phyloP scores from a whole-genome alignment of 345 rosid genomes.

The Aquilaria yunnanensis region DNA sequence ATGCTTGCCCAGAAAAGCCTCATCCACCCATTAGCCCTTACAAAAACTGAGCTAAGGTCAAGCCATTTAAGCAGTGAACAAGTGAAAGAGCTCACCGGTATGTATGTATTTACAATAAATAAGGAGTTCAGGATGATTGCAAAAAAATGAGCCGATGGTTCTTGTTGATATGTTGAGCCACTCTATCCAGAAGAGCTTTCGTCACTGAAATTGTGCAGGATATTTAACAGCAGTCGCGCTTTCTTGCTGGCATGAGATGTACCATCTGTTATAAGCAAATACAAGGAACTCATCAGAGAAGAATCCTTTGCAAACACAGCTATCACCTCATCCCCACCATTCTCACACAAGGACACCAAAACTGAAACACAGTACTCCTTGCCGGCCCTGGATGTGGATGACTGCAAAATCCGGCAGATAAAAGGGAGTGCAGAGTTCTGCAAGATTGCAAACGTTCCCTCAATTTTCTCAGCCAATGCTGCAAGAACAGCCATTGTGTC shows the following conservation, averaged over 20 bases:
- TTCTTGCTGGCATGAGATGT: slow-evolving; percentile 34
- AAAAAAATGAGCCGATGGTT: slow-evolving; percentile 12
- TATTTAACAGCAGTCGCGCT: slow-evolving; percentile 34
- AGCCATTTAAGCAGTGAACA: neutral
- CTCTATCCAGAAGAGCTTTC: slow-evolving; percentile 17
- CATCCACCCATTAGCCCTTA: slow-evolving; percentile 23
- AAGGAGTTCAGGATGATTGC: slow-evolving; percentile 10
- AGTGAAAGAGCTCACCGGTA: too few species aligned
- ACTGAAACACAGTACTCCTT: slow-evolving; percentile 56
- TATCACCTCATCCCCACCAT: slow-evolving; percentile 44
- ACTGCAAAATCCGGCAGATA: slow-evolving; percentile 26
- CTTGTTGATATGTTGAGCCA: slow-evolving; percentile 17
- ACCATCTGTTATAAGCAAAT: slow-evolving; percentile 37
- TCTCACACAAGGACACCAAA: slow-evolving; percentile 39
- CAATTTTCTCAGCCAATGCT: slow-evolving; percentile 36
- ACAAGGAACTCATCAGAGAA: slow-evolving; percentile 35
- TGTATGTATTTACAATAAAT: slow-evolving; percentile 18
- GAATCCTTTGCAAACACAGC: slow-evolving; percentile 27
- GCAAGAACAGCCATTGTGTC: slow-evolving; percentile 68
- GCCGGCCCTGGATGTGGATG: slow-evolving; percentile 28
- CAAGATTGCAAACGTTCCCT: slow-evolving; percentile 46
- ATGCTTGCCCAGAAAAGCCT: neutral
- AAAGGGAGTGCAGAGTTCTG: slow-evolving; percentile 36
- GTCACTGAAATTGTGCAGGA: slow-evolving; percentile 39
- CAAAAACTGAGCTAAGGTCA: slow-evolving; percentile 36